A percentile compares a stretch with the other conserved stretches of the same genome.
phyloP scores from a whole-genome alignment of 352 stramenopile species.

The Pythium rhizo-oryzae region DNA sequence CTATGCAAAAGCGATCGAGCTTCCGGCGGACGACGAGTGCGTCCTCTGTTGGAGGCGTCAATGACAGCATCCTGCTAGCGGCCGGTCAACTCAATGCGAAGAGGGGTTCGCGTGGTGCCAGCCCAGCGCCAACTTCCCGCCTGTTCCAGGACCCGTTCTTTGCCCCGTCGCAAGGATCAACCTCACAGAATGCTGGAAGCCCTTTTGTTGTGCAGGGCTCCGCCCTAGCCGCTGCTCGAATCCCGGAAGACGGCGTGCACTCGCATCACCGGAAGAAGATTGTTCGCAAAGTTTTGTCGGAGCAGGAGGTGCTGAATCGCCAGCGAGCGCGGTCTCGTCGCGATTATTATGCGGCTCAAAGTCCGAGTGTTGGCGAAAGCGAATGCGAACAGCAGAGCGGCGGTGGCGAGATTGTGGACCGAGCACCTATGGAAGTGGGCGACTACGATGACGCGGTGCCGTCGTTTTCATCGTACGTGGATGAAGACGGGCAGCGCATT shows the following conservation, averaged over 20 bases:
- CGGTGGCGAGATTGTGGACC: not conserved
- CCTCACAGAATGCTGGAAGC: too few species aligned
- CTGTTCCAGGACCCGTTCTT: conserved; percentile 8
- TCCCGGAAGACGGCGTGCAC: not conserved
- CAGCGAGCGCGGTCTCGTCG: not conserved
- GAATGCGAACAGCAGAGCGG: not conserved
- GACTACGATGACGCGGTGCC: not conserved
- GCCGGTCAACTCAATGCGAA: not conserved
- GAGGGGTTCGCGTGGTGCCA: not conserved
- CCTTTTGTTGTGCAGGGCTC: conserved; percentile 18
- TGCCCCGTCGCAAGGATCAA: not conserved
- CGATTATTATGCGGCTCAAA: not conserved
- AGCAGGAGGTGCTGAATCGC: conserved; percentile 30
- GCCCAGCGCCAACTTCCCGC: not conserved
- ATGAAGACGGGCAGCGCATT: conserved; percentile 31
- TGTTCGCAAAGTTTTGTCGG: conserved; percentile 41
- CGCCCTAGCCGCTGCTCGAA: not conserved
- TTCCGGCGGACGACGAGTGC: not conserved
- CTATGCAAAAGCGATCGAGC: not conserved
- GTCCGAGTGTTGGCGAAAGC: not conserved
- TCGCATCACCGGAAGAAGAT: conserved; percentile 39
- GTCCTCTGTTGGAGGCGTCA: not conserved
- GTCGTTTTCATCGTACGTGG: conserved; percentile 25
- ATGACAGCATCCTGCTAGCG: not conserved
- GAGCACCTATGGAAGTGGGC: not conserved